Conservation (phyloP, 495 filamentous ascomycete species). For the Penicillium roqueforti region DNA sequence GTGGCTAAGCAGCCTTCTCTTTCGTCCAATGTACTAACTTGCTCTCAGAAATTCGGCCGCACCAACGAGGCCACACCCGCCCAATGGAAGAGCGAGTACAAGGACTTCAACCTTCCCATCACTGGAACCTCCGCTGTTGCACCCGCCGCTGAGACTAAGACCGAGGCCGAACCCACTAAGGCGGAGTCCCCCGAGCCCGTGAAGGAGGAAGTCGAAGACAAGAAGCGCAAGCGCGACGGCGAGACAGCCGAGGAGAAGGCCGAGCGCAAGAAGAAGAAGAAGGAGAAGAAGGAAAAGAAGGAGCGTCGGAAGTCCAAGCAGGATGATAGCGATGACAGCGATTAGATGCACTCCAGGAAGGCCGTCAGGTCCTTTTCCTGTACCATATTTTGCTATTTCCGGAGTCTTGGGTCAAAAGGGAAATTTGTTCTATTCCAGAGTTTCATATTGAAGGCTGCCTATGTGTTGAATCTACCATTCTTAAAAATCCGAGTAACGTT, state of each 20-base stretch:
- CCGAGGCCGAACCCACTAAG: slow-evolving; percentile 34
- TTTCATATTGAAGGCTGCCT: slow-evolving; percentile 12
- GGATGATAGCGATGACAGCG: slow-evolving; percentile 56
- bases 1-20: slow-evolving; percentile 16
- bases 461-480: slow-evolving; percentile 6
- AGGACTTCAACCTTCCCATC: slow-evolving; percentile 66
- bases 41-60: slow-evolving; percentile 76
- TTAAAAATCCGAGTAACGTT: neutral
- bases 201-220: slow-evolving; percentile 45
- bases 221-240: slow-evolving; percentile 82
- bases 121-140: slow-evolving; percentile 40
- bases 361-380: slow-evolving; percentile 35
- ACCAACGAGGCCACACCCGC: slow-evolving; percentile 87
- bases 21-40: slow-evolving; percentile 8
- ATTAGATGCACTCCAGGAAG: slow-evolving; percentile 41
- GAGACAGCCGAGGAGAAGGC: slow-evolving; percentile 74
- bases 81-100: slow-evolving; percentile 86
- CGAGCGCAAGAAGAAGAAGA: slow-evolving; percentile 72
- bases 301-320: slow-evolving; percentile 60
- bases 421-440: slow-evolving; percentile 23
- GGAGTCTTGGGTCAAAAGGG: slow-evolving; percentile 48
- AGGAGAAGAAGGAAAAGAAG: slow-evolving; percentile 69
- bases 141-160: slow-evolving; percentile 27
- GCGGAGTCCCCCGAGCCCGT: slow-evolving; percentile 26
- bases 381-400: slow-evolving; percentile 40